Evolutionary conservation across 2,329 filamentous ascomycete species (phyloP), one percentile per base, ranked within the genome.

Genomic region (Paecilomyces niveus): DNA sequence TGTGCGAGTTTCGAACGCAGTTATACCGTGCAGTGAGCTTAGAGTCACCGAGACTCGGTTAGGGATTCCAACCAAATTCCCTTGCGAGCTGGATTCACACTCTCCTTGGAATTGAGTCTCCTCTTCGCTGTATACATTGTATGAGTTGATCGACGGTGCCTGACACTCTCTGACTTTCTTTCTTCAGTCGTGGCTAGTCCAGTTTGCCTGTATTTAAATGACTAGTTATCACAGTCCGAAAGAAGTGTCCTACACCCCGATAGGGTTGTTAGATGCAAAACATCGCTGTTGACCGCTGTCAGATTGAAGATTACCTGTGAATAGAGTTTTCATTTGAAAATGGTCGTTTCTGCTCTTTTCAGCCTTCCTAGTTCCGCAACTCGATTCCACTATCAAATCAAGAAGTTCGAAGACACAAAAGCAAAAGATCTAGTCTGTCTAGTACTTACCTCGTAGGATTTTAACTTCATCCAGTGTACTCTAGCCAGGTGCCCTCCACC

Each of bases 81-180:
- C n/a, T 57, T 22, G 39, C 2, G n/a, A n/a, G 49, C 31, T 49
- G 2, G 35, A 55, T 55, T 49, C 8, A 29, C 21, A 18, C 39
- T 53, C 29, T 15, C 51, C 24, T n/a, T 53, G 5, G 7, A 26
- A 7, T 8, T 21, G 21, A 29, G 8, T 53, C 51, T 26, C 10
- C 6, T 15, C 13, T 58, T 56, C 53, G 21, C 32, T 54, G 24
- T 22, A 55, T 50, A 55, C 26, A 58, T 57, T 53, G 3, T 45
- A 45, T 45, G 3, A 7, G n/a, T n/a, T 45, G 39, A 18, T 18
- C 18, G 39, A 45, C 39, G 39, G 15, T 45, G n/a, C 18, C 35
- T 45, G 35, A 13, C 18, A 45, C 18, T 18, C 39, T 13, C 15
- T 45, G 39, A 18, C 15, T n/a, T 45, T 15, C 39, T 45, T 45